Evolutionary conservation across 768 basidiomycete species (phyloP).

Genomic region (Leucocoprinus sp.): DNA sequence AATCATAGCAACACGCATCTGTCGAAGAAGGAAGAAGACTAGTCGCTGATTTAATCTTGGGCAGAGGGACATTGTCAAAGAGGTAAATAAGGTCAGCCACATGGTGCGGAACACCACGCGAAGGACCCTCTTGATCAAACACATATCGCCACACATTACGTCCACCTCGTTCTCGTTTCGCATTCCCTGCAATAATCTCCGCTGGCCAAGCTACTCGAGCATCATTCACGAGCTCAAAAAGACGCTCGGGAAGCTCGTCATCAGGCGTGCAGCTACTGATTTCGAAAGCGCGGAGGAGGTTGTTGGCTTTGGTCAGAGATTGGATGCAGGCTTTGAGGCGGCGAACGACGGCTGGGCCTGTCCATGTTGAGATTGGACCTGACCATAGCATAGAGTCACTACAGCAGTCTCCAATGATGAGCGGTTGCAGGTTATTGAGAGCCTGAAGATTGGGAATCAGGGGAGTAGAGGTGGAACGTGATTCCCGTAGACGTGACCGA

Average conservation of each 20-base stretch:
- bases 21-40: conserved; percentile 5
- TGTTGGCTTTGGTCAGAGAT: conserved; percentile 52
- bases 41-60: conserved; percentile 22
- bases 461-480: conserved; percentile 12
- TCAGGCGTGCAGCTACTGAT: conserved; percentile 52
- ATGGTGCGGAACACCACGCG: conserved; percentile 57
- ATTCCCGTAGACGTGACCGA: conserved; percentile 14
- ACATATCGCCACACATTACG: conserved; percentile 72
- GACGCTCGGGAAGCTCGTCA: conserved; percentile 58
- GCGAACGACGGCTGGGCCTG: conserved; percentile 48
- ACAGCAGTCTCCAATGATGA: conserved; percentile 69
- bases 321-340: conserved; percentile 71
- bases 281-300: conserved; percentile 63
- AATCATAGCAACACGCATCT: conserved; percentile 22
- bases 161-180: conserved; percentile 42
- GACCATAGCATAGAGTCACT: conserved; percentile 62
- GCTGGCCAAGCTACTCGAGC: conserved; percentile 72
- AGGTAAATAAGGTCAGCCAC: conserved; percentile 69
- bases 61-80: conserved; percentile 66
- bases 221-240: conserved; percentile 72
- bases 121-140: conserved; percentile 74
- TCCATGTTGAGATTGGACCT: conserved; percentile 53
- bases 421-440: conserved; percentile 43
- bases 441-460: conserved; percentile 14
- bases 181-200: conserved; percentile 48